Base-by-base conservation (phyloP, 306 rosid genomes). In the Fagus crenata region DNA sequence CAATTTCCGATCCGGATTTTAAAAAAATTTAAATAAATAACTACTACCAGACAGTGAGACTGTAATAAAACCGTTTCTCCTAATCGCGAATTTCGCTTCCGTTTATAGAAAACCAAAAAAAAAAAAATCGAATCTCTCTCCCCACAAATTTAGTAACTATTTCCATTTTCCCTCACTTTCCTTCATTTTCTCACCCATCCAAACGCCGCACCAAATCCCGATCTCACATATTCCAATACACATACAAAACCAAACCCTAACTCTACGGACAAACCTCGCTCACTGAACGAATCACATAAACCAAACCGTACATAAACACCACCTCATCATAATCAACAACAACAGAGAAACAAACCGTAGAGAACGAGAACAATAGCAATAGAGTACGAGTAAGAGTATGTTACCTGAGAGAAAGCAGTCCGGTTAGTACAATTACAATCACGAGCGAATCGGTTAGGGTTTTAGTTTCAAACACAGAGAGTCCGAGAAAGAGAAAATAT, bases 171-270 rank as follows among this genome's bases (percentile, higher is more conserved):
- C 9, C 49, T 58, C 55, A 11, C 4, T 61, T 41, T 51, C 53
- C 36, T 15, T 53, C 49, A 56, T n/a, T 82, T 73, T 17, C 75
- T 58, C 78, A 56, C 73, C 73, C 58, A 56, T 65, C 17, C 75
- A 78, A 75, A 69, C 40, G 69, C 32, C 41, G 4, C 56, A 69
- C 39, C 33, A 71, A 69, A 56, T 61, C 46, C 49, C 32, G 80
- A 76, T 72, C 85, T 49, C 73, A 7, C 32, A 40, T 53, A 82
- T 74, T 76, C 78, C 74, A 61, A 49, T 35, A 36, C 76, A 53
- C 14, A 60, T 40, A 13, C 53, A 33, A 49, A 5, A 8, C 11
- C 0, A 53, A 71, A 79, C 17, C 31, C 51, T 53, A 53, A 54
- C 28, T 65, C 6, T 15, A 71, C 41, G 15, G 31, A 7, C 41